phyloP scores from a whole-genome alignment of 2,329 filamentous ascomycete species.

The Pseudofabraea citricarpa region DNA sequence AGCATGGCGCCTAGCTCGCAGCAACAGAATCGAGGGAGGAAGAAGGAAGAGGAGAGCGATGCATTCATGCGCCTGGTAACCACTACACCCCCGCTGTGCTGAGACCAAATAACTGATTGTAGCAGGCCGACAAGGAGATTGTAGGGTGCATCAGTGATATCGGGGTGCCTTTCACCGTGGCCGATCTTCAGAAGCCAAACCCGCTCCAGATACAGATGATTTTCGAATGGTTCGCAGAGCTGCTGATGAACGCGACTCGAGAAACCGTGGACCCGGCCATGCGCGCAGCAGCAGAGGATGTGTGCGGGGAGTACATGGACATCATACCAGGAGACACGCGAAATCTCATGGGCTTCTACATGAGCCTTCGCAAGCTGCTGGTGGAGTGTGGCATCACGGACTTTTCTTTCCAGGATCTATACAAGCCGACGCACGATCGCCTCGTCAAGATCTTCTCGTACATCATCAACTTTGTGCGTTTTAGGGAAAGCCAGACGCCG shows the following conservation, averaged over 20 bases:
- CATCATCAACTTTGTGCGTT: constrained; percentile 97
- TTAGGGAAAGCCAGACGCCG: constrained; percentile 84
- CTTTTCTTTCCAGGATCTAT: constrained; percentile 89
- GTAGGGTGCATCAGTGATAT: constrained; percentile 97
- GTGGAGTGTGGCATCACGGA: constrained; percentile 87
- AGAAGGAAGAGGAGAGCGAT: constrained; percentile 53
- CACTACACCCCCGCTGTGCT: constrained; percentile 4
- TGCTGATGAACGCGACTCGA: constrained; percentile 88
- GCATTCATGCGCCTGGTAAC: constrained; percentile 52
- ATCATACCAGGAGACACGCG: constrained; percentile 81
- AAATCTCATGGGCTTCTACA: constrained; percentile 94
- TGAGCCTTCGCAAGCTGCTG: constrained; percentile 73
- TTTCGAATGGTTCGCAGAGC: constrained; percentile 94
- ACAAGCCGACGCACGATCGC: constrained; percentile 83
- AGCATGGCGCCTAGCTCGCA: constrained; percentile 43
- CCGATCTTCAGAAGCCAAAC: constrained; percentile 90
- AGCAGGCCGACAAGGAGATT: constrained; percentile 66
- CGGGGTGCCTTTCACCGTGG: constrained; percentile 79
- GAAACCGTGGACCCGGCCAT: constrained; percentile 94
- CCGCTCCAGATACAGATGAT: constrained; percentile 94
- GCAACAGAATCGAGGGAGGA: constrained; percentile 41
- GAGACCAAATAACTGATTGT: constrained; percentile 11
- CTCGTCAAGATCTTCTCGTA: constrained; percentile 95
- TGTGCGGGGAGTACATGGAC: constrained; percentile 80
- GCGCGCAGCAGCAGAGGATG: constrained; percentile 83